Evolutionary conservation across 257 asterid species (phyloP), one percentile per base, ranked within the genome.

Genomic region (Gardenia jasminoides): DNA sequence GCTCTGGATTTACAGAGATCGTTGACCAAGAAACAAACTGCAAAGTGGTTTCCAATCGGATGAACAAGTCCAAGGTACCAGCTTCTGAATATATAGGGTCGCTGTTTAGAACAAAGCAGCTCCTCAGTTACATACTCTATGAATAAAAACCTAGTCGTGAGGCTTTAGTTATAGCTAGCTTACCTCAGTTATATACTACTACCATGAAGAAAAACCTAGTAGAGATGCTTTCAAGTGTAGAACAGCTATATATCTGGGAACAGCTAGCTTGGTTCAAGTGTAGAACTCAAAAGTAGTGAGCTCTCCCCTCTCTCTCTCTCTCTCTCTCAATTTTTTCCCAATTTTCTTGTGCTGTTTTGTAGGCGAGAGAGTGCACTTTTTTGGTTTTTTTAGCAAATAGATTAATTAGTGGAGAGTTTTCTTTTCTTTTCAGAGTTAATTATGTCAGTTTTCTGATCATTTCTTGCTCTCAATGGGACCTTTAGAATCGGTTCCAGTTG

Each of bases 401-500:
- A 56, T 26, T 19, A 74, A 6, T 24, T 24, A 36, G 39, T 7
- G 39, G 39, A 16, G 39, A 58, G 65, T n/a, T 30, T 66, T 30
- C 11, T 3, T 66, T 30, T 65, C 46, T 36, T 70, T 70, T 41
- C 74, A 22, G 24, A 13, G 74, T 20, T 11, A 70, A 44, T n/a
- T 24, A 46, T 44, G 59, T 70, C 75, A 70, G 75, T 44, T 70
- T 70, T 70, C 33, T 66, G 50, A 9, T n/a, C 73, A 30, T 56
- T 46, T 67, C 36, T 61, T n/a, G 31, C 77, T 62, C 47, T 44
- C 33, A 44, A 70, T 79, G 82, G 82, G 78, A 52, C 82, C 59
- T 72, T 6, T 66, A 79, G 83, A 80, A 80, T 80, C 69, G 43
- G 79, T 74, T 78, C 58, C 22, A 33, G 80, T 33, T 77, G 67